These are phyloP conservation scores for Leishmania gerbilli DNA, from an alignment of 208 protist genomes.

Conservation along the genomic window DNA sequence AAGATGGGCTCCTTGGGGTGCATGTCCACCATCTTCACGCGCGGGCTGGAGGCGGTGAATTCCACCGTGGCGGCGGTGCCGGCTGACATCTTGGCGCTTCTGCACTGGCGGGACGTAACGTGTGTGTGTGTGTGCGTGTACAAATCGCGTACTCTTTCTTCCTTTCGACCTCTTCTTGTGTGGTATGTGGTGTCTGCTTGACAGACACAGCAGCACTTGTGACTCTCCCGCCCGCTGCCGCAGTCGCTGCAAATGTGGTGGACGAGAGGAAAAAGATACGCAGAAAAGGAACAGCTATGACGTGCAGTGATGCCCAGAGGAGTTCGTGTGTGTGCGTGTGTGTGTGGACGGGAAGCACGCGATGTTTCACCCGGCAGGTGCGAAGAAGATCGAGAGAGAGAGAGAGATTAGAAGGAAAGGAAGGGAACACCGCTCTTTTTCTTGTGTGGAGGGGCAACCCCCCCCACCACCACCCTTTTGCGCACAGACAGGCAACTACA, in stretches of 20 bases:
- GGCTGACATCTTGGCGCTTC: slow-evolving; percentile 10
- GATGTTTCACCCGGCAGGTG: no score
- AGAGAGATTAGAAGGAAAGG: not conserved
- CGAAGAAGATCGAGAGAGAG: not conserved
- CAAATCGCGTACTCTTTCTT: not conserved
- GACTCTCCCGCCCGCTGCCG: not conserved
- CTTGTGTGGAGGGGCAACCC: not conserved
- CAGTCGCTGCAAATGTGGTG: not conserved
- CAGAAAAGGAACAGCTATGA: not conserved
- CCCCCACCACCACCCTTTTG: no score
- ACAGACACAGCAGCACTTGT: not conserved
- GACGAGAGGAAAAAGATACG: not conserved
- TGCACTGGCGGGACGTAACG: not conserved
- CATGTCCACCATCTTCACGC: slow-evolving; percentile 99
- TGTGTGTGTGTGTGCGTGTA: not conserved
- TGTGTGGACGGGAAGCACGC: no score
- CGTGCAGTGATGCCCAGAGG: not conserved
- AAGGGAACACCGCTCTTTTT: not conserved
- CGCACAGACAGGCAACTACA: not conserved
- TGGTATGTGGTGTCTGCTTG: not conserved
- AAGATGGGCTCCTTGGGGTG: slow-evolving; percentile 98
- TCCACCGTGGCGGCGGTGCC: slow-evolving; percentile 28
- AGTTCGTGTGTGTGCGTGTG: not conserved
- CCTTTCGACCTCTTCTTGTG: not conserved
- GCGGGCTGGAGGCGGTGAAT: slow-evolving; percentile 92